Conservation (phyloP, 2,329 filamentous ascomycete genomes). For the Penicillium digitatum region DNA sequence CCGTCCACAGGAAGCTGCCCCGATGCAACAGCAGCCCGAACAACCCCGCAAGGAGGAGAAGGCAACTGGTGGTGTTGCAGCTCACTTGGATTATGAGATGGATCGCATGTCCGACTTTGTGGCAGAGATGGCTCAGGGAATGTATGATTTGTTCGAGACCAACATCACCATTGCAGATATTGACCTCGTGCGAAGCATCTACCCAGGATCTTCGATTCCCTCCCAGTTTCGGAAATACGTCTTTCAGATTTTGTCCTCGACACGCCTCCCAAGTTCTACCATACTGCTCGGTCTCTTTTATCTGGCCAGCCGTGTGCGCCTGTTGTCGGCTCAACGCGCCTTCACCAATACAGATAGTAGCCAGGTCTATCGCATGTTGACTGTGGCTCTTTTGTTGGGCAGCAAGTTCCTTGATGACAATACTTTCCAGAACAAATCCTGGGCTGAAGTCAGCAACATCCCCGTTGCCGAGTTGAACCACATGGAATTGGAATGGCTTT, state of each 20-base stretch:
- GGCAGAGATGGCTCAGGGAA: slow-evolving; percentile 76
- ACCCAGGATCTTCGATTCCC: slow-evolving; percentile 59
- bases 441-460: slow-evolving; percentile 92
- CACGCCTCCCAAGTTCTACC: slow-evolving; percentile 82
- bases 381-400: slow-evolving; percentile 76
- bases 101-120: slow-evolving; percentile 95
- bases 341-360: slow-evolving; percentile 56
- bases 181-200: slow-evolving; percentile 61
- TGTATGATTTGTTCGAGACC: slow-evolving; percentile 59
- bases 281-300: slow-evolving; percentile 90
- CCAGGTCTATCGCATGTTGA: slow-evolving; percentile 82
- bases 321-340: slow-evolving; percentile 56
- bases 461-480: slow-evolving; percentile 76
- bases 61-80: slow-evolving; percentile 79
- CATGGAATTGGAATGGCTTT: slow-evolving; percentile 83
- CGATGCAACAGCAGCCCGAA: slow-evolving; percentile 34
- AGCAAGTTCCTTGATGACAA: slow-evolving; percentile 97
- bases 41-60: slow-evolving; percentile 57
- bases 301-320: slow-evolving; percentile 75
- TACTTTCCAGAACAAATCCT: slow-evolving; percentile 94
- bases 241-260: slow-evolving; percentile 83
- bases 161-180: slow-evolving; percentile 58
- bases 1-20: slow-evolving; percentile 37
- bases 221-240: slow-evolving; percentile 87
- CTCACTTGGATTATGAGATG: slow-evolving; percentile 94